Evolutionary conservation across 768 basidiomycete genomes (phyloP), one percentile per base, ranked within the genome.

Genomic region (Psilocybe sp.): DNA sequence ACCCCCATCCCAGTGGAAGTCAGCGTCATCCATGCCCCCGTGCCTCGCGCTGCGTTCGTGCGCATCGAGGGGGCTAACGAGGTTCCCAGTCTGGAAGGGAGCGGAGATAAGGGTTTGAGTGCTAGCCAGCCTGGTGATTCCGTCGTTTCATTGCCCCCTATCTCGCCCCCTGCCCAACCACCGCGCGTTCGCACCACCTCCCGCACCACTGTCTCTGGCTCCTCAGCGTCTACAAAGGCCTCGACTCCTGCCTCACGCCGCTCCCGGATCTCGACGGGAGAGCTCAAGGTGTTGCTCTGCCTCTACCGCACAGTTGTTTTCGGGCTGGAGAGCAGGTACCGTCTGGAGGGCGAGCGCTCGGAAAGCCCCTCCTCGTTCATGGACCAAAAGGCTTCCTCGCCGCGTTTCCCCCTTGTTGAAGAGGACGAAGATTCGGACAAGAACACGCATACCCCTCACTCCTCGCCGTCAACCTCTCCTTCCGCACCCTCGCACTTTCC

Each of bases 291-390:
- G 5, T 51, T 64, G 16, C 23, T 60, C 12, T 55, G 49, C 32
- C 55, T 64, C 12, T 64, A 62, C 45, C 46, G 58, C 14, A 64
- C 63, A 2, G 47, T 64, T 19, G 56, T 60, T 12, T 51, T 44
- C 20, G 63, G 63, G 11, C 43, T 64, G 34, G 60, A 62, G 50
- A 40, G 53, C 19, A 49, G 63, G 7, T 50, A 59, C 16, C 49
- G 48, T 32, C 18, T 43, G 1, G 51, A 55, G 45, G 44, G 47
- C 33, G 50, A 44, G 11, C 32, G 34, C 32, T 44, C 40, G 16
- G 18, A 35, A 18, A 15, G 36, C 20, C 33, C 11, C 34, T 28
- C 34, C 13, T 12, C 19, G 32, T 40, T 40, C 36, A 47, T 36
- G 19, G 28, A 32, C 18, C 41, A 28, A 44, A 40, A 28, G 45